Base-by-base conservation (phyloP, 495 filamentous ascomycete genomes). In the Penicillium turbatum region DNA sequence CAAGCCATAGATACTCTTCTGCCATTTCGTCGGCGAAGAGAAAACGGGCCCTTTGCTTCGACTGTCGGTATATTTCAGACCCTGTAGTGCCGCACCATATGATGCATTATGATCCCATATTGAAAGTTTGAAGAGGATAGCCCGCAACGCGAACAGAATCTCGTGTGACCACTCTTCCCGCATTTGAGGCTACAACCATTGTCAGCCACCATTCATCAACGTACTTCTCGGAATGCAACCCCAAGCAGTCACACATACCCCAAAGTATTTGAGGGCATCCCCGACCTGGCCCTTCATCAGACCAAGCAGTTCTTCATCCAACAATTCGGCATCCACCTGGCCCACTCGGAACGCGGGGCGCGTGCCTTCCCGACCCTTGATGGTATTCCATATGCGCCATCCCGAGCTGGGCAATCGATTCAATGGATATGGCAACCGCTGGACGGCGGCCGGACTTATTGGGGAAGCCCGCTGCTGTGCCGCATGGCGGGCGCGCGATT, bases 91-190 rank as follows among this genome's bases (percentile, higher is more conserved):
- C 13, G 95, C 95, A 51, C 93, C 93, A 66, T 99, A 99, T 0
- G 88, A 92, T 16, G 95, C 87, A 72, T 96, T 80, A 66, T 96
- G 88, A 66, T 97, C 92, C 93, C 93, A 99, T 45, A 97, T 88
- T 1, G 87, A 87, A 54, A 99, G 79, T 67, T 97, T 97, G 76
- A 95, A 99, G 13, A 99, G 75, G 2, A 91, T 75, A 6, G 85
- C 82, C 11, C 95, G 82, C 48, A 99, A 77, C 1, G 74, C 78
- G 17, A 96, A 75, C 47, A 86, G 76, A 39, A 97, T 92, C 70
- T 97, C 93, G 38, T 89, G 76, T 4, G 85, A 85, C 86, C 87
- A 96, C 44, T 95, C 88, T 61, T 95, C 89, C 41, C 79, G 72
- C 41, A 87, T 55, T 67, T 85, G 78, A 55, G 81, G 62, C 81